Base-by-base conservation (phyloP, 176 grass and related monocot genomes). In the Aegilops sharonensis region DNA sequence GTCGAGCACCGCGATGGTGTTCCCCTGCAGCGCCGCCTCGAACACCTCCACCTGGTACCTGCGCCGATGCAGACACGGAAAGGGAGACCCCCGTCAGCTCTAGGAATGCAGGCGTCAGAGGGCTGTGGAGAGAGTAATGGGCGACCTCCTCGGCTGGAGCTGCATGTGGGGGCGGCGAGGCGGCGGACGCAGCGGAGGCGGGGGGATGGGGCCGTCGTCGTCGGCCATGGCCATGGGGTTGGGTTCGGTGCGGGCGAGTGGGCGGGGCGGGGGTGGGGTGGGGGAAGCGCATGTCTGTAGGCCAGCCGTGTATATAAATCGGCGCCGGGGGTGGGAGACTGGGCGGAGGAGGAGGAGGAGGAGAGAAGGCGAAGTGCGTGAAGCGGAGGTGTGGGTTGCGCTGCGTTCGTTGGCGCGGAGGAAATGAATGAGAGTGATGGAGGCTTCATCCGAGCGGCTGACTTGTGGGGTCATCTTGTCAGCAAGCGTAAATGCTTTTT, bases 1-100 rank as follows among this genome's bases (percentile, higher is more conserved):
- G 39, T 89, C 87, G 37, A 94, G 85, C 87, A 89, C 89, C 18
- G 89, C 92, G 87, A 94, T 85, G 65, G 90, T 92, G 87, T 94
- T 94, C 82, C 73, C 75, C 59, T 43, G 66, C 90, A 92, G 78
- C 77, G 92, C 89, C 27, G 70, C 89, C 43, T 85, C 85, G 85
- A 92, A 92, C 48, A 92, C 82, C 82, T 85, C 79, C 78, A 88
- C 75, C 87, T 88, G 87, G 69, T 94, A 94, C 78, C 92, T 92
- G 84, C 61, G 59, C 20, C 47, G 14, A 2, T 48, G 11, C 57
- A 4, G n/a, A 32, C 66, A n/a, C 80, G 24, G 12, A 25, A 56
- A 14, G 8, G 6, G 43, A 5, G 8, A 48, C 18, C 54, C n/a
- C 43, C 45, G 2, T 57, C 52, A 82, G 71, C 72, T 61, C 35